A percentile compares a stretch with the other conserved stretches of the same genome.
phyloP scores from a whole-genome alignment of 176 grass and related monocot genomes.

The Avena eriantha region DNA sequence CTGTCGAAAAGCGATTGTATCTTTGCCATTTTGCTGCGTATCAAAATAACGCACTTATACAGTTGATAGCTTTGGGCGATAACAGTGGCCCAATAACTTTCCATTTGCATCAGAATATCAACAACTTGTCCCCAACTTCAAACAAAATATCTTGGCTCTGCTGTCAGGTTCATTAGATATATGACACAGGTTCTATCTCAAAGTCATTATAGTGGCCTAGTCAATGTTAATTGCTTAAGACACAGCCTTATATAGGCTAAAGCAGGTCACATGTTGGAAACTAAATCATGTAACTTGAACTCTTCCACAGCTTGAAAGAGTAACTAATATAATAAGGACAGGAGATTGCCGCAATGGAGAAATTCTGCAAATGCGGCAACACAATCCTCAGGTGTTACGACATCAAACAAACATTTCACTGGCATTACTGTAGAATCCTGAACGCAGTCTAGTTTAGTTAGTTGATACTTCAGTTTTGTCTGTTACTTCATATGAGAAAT shows the following conservation, averaged over 20 bases:
- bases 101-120: constrained; percentile 10
- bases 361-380: background rate
- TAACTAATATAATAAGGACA: background rate
- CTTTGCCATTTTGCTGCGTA: background rate
- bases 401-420: background rate
- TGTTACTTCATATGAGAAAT: constrained; percentile 23
- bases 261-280: background rate
- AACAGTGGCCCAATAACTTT: background rate
- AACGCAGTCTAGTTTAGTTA: background rate
- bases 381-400: background rate
- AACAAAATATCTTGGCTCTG: background rate
- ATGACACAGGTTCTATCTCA: background rate
- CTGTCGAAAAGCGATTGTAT: background rate
- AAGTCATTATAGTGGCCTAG: background rate
- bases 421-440: background rate
- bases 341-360: background rate
- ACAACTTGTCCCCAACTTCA: background rate
- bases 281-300: background rate
- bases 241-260: background rate
- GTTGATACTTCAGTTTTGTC: constrained; percentile 20
- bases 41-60: background rate
- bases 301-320: background rate
- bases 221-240: background rate
- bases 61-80: background rate
- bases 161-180: background rate